Base-by-base conservation (phyloP, 176 grass and related monocot species). In the Miscanthus lutarioriparius region DNA sequence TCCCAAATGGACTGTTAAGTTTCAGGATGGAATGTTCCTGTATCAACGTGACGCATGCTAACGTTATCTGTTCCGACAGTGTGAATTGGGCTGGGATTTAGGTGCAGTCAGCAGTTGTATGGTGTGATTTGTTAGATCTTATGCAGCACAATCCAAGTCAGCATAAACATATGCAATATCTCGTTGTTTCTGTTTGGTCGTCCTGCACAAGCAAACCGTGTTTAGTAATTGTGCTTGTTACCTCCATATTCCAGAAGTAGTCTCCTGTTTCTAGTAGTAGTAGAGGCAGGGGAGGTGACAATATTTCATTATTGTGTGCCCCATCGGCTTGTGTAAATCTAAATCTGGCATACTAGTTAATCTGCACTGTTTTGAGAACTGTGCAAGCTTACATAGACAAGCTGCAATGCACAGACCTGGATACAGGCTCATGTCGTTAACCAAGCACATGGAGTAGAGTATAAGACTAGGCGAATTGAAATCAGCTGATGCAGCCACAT, bases 11-110 rank as follows among this genome's bases (percentile, higher is more conserved):
- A 10, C 48, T 74, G 28, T 41, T 56, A 22, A 41, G 27, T 43
- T 82, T 79, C 17, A 3, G 26, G 49, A 75, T 36, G 22, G 27
- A 4, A 15, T 39, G 15, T 30, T 5, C 71, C 43, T 32, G 63
- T 27, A 30, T 65, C 63, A 32, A 15, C 27, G 5, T 65, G 63
- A 32, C 6, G 63, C 26, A 15, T 58, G 47, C 72, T 25, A 44
- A 53, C 71, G 13, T 41, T 86, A 62, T 11, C 41, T 64, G 73
- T 41, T 48, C 41, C 26, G 17, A 43, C 36, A 4, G 38, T n/a
- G 64, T 48, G 19, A 65, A 81, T 37, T 49, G 15, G 27, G 7
- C 75, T 70, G 45, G 26, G 6, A 59, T 84, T 37, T 88, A 33
- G 35, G 37, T 67, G 63, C 44, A 5, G 10, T 12, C 58, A 62